A percentile compares a stretch with the other conserved stretches of the same genome.
Conservation (phyloP, 805 yeast genomes). For the Monosporozyma servazzii region DNA sequence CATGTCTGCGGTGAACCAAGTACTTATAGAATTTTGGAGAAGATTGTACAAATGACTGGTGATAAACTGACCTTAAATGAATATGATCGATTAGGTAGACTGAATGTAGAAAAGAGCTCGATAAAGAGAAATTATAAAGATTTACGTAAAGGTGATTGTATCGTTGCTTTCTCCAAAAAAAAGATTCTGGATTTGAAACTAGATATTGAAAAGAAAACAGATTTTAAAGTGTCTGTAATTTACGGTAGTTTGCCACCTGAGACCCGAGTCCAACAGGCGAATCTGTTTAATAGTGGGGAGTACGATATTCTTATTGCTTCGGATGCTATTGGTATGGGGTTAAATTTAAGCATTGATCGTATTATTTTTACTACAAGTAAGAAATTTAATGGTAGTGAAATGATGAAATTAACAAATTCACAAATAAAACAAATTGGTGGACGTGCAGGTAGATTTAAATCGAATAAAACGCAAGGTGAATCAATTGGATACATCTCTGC, state of each 20-base stretch:
- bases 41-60: conserved; percentile 60
- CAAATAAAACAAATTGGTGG: conserved; percentile 90
- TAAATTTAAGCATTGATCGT: conserved; percentile 75
- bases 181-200: conserved; percentile 61
- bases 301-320: conserved; percentile 86
- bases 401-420: conserved; percentile 45
- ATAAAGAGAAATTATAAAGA: conserved; percentile 19
- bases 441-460: conserved; percentile 77
- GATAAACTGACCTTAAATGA: conserved; percentile 64
- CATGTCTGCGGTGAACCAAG: conserved; percentile 93
- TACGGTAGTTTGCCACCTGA: conserved; percentile 97
- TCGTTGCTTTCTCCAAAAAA: conserved; percentile 76
- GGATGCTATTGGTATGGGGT: conserved; percentile 97
- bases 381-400: conserved; percentile 61
- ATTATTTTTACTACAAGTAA: conserved; percentile 59
- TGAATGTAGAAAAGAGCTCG: conserved; percentile 43
- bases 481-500: conserved; percentile 49
- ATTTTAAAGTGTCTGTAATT: conserved; percentile 70
- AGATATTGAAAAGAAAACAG: conserved; percentile 54
- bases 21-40: conserved; percentile 57
- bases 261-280: conserved; percentile 77
- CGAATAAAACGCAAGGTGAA: conserved; percentile 7
- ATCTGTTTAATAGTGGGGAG: conserved; percentile 65
- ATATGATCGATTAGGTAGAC: conserved; percentile 68
- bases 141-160: conserved; percentile 67